Conservation (phyloP, 352 stramenopile species). For the Bremia lactucae region DNA sequence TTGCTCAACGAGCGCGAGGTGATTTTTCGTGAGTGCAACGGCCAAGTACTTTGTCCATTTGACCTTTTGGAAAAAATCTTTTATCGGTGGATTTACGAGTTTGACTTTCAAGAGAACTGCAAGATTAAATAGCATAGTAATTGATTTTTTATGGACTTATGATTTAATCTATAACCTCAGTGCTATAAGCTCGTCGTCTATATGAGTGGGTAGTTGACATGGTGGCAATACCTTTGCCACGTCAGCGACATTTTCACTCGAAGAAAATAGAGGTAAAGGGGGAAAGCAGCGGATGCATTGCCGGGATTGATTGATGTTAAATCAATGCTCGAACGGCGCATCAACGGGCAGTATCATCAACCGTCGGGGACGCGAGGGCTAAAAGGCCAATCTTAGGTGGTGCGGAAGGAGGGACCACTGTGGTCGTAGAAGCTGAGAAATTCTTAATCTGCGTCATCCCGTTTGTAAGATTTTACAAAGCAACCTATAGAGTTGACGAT, state of each 20-base stretch:
- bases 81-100: constrained; percentile 54
- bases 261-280: constrained; percentile 6
- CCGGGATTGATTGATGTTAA: not conserved
- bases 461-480: constrained; percentile 8
- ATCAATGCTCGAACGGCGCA: too few species aligned
- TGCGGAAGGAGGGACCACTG: constrained; percentile 5
- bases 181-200: too few species aligned
- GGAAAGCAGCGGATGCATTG: too few species aligned
- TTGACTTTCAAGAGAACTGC: constrained; percentile 35
- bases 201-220: constrained; percentile 9
- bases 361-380: too few species aligned
- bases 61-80: constrained; percentile 47
- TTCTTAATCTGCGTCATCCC: constrained; percentile 6
- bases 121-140: not conserved
- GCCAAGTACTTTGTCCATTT: constrained; percentile 38
- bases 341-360: not conserved
- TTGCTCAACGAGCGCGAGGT: constrained; percentile 61
- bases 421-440: not conserved
- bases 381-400: constrained; percentile 1
- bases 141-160: not conserved
- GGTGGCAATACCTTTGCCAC: not conserved
- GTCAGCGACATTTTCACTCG: constrained; percentile 1
- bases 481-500: constrained; percentile 46
- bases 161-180: not conserved
- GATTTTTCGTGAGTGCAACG: constrained; percentile 36